Evolutionary conservation across 139 green algal genomes (phyloP).

Genomic region (Trebouxia sp.): DNA sequence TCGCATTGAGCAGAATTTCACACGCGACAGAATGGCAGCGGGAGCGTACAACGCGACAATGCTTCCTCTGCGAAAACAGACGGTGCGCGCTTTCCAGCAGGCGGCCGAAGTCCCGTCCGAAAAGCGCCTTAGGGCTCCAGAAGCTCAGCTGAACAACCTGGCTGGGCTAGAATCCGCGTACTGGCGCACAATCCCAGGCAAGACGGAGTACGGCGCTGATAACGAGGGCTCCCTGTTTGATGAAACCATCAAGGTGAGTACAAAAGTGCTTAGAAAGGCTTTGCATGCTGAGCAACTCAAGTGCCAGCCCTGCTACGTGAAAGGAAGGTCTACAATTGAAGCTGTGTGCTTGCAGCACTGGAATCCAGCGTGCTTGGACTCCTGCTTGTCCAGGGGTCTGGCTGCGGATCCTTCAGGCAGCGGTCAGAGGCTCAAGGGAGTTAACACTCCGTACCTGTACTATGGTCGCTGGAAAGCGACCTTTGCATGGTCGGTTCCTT

Average conservation of each 20-base stretch:
- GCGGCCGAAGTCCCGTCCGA: not conserved
- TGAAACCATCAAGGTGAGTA: constrained; percentile 35
- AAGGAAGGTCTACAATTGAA: not conserved
- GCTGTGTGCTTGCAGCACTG: constrained; percentile 52
- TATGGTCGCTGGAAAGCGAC: constrained; percentile 80
- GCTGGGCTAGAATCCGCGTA: constrained; percentile 64
- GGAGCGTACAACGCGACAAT: not conserved
- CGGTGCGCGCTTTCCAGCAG: not conserved
- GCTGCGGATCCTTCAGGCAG: constrained; percentile 23
- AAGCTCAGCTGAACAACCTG: constrained; percentile 24
- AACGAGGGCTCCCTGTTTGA: constrained; percentile 77
- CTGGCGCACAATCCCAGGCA: constrained; percentile 72
- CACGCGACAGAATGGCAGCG: not conserved
- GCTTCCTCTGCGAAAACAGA: constrained; percentile 1
- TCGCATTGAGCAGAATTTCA: not conserved
- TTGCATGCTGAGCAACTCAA: not conserved
- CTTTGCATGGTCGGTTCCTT: constrained; percentile 73
- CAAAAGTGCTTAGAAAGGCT: not conserved
- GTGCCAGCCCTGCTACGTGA: not conserved
- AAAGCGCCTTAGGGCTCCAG: constrained; percentile 48
- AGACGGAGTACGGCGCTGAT: constrained; percentile 84
- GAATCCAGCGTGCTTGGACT: constrained; percentile 73
- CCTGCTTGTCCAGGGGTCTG: constrained; percentile 70
- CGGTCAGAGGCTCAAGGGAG: constrained; percentile 58
- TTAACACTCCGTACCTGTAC: constrained; percentile 87